phyloP scores from a whole-genome alignment of 2,329 filamentous ascomycete species.

The Aspergillus sp. region DNA sequence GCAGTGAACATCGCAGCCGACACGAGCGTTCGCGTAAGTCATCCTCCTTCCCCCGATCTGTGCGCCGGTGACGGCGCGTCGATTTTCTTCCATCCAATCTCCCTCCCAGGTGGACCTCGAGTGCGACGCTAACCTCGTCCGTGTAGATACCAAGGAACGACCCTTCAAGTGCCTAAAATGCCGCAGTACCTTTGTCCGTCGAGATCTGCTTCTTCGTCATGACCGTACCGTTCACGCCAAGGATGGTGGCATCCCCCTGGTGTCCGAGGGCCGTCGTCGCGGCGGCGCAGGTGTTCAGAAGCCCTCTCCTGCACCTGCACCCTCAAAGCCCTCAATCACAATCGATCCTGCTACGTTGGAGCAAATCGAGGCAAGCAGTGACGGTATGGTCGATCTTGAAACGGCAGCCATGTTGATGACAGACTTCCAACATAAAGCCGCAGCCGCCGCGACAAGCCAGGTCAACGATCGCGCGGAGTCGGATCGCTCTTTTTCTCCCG shows the following conservation, averaged over 20 bases:
- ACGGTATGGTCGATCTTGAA: constrained; percentile 92
- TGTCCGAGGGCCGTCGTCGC: constrained; percentile 85
- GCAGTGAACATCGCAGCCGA: constrained; percentile 93
- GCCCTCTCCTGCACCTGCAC: constrained; percentile 40
- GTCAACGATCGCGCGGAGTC: constrained; percentile 46
- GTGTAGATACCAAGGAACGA: constrained; percentile 90
- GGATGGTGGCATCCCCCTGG: constrained; percentile 89
- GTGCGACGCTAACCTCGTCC: background rate
- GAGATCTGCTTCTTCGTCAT: constrained; percentile 92
- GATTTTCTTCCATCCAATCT: background rate
- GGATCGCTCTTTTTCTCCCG: constrained; percentile 69
- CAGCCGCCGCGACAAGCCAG: constrained; percentile 59
- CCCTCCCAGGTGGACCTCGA: too few relatives aligned
- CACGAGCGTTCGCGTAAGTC: constrained; percentile 97
- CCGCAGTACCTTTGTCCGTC: constrained; percentile 94
- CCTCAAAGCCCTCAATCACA: constrained; percentile 74
- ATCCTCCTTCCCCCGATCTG: background rate
- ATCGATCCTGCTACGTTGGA: constrained; percentile 85
- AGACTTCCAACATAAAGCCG: constrained; percentile 95
- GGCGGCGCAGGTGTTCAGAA: constrained; percentile 42
- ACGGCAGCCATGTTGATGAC: constrained; percentile 98
- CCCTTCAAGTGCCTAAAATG: constrained; percentile 99
- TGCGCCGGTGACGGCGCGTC: background rate
- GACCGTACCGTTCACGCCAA: constrained; percentile 98
- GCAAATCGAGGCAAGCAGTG: constrained; percentile 87